Base-by-base conservation (phyloP, 495 filamentous ascomycete genomes). In the Sphaerosporella brunnea region DNA sequence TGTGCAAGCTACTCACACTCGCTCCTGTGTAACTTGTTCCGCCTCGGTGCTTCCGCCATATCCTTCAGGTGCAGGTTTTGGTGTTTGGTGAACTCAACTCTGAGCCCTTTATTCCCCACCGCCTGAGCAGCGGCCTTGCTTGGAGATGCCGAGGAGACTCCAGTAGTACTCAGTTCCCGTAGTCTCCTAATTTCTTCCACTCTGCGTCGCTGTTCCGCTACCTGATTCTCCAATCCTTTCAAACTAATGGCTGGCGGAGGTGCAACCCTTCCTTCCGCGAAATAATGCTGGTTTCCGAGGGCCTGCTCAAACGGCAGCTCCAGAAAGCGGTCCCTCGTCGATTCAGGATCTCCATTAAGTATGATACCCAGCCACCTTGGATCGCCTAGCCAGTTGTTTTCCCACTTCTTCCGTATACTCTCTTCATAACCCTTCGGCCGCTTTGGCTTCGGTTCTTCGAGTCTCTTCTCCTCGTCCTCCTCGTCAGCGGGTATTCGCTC, bases 331-430 rank as follows among this genome's bases (percentile, higher is more conserved):
- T 61, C 58, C 5, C 53, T 50, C 38, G 44, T 53, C 26, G 50
- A 41, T 32, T 60, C 57, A 5, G 53, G 44, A 34, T 61, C 56
- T 0, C 58, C 58, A 30, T 51, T 45, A 4, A 61, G 19, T 23
- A 61, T 46, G 28, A 61, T 60, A 20, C 60, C 53, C 7, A 61
- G 57, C 58, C 58, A 61, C 30, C 51, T 39, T 16, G 52, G 50
- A 35, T 61, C 58, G 21, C 57, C 58, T 26, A 61, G 47, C 58
- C 58, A 61, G 44, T 60, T 61, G 36, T 56, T 60, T 13, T 45
- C 55, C 58, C 58, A 61, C 45, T 61, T 61, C 21, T 35, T 39
- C 7, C 45, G 25, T 10, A 61, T 24, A 19, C 53, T 49, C 21
- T 60, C 57, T 34, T 61, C 57, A 13, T 52, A 59, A n/a, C 48